Evolutionary conservation across 352 stramenopile genomes (phyloP), one percentile per base, ranked within the genome.

Genomic region (Phytopythium kandeliae): DNA sequence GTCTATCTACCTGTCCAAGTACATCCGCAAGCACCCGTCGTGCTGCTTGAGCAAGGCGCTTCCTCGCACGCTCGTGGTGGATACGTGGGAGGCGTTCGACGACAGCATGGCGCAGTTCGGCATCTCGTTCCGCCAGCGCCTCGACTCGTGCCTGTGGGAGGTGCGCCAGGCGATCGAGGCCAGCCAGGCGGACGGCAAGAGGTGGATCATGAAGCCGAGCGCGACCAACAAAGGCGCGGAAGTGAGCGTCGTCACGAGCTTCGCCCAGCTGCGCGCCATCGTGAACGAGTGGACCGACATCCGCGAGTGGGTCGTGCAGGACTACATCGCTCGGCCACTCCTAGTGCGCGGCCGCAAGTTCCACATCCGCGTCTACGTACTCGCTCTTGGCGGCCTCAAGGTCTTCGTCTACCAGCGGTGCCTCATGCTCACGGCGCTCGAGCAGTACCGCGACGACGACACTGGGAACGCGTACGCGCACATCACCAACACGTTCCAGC

Each of bases 401-500:
- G 72, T 88, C n/a, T 90, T 71, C 26, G 72, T 90, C 25, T 88
- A 82, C 59, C 65, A 82, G 45, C 74, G 85, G 22, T 77, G 67
- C 38, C 63, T 90, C 16, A 61, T 78, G 26, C 70, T 88, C 37
- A 80, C 62, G 45, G 76, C 67, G 24, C 62, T 84, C 16, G 66
- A 84, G 31, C 49, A 69, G 56, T 84, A 84, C 50, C 54, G 49
- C 51, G 55, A 72, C 48, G 56, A 48, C 10, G 65, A 84, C 48
- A 74, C 61, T 26, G 62, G 69, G 43, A 75, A 86, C 57, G 71
- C 80, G 35, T 82, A 78, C 49, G 75, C 76, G 17, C 79, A 90
- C 63, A 85, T 90, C 43, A 88, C 79, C 36, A 90, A 90, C 55
- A 90, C 79, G 49, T 84, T 77, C 54, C 79, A 88, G 58, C 79